Evolutionary conservation across 2,329 filamentous ascomycete genomes (phyloP).

Genomic region (Talaromyces sp.): DNA sequence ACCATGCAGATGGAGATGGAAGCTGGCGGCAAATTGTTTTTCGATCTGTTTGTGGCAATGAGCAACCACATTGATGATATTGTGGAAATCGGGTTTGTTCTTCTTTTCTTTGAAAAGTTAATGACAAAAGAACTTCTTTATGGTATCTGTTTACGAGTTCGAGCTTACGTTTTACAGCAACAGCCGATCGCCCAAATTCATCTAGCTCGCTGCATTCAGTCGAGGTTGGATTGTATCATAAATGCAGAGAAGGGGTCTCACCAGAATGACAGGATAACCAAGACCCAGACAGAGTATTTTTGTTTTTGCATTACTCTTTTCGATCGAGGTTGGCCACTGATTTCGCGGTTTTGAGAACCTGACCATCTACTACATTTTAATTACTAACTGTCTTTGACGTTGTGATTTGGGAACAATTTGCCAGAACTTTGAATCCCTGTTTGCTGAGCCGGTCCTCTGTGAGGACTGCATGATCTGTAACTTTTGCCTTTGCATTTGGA

Average conservation of each 20-base stretch:
- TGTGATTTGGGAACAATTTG: background rate
- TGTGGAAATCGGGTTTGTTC: conserved; percentile 65
- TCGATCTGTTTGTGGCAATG: conserved; percentile 96
- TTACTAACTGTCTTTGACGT: conserved; percentile 3
- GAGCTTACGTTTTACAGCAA: conserved; percentile 34
- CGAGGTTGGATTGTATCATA: conserved; percentile 26
- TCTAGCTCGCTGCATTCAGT: conserved; percentile 35
- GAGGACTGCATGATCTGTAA: background rate
- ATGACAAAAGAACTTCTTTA: conserved; percentile 15
- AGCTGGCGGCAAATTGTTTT: conserved; percentile 89
- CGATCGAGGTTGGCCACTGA: conserved; percentile 43
- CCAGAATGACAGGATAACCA: conserved; percentile 32
- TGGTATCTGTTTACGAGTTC: conserved; percentile 9
- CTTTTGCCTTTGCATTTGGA: background rate
- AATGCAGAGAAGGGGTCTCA: conserved; percentile 21
- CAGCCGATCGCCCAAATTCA: conserved; percentile 49
- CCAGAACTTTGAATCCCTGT: background rate
- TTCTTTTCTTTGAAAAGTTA: conserved; percentile 35
- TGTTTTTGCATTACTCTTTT: conserved; percentile 27
- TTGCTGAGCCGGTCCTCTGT: background rate
- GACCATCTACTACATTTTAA: conserved; percentile 24
- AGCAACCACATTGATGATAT: conserved; percentile 98
- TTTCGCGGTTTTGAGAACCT: conserved; percentile 34
- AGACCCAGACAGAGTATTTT: conserved; percentile 15
- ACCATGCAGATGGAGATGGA: conserved; percentile 99